Evolutionary conservation across 371 early-diverging fungal genomes (phyloP).

Genomic region (Dipsacomyces acuminosporus): DNA sequence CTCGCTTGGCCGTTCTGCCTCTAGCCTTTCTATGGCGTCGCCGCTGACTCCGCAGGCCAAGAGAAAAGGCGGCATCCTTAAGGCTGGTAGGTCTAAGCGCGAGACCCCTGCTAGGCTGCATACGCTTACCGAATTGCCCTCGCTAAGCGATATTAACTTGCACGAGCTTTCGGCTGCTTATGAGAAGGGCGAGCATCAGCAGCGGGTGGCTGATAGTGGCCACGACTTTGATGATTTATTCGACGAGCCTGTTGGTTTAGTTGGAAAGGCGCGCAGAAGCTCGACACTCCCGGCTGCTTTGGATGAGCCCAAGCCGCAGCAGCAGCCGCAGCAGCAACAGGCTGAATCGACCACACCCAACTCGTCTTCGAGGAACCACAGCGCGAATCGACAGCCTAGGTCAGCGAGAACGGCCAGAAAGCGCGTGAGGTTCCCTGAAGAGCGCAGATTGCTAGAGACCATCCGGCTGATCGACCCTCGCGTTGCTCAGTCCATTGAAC

Average conservation of each 20-base stretch:
- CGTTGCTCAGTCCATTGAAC: slow-evolving; percentile 23
- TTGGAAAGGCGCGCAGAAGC: neutral
- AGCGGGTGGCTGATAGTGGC: neutral
- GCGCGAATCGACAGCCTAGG: neutral
- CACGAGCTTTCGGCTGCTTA: too few species aligned
- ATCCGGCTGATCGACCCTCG: slow-evolving; percentile 37
- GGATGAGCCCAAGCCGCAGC: neutral
- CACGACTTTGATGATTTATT: too few species aligned
- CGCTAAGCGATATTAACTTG: too few species aligned
- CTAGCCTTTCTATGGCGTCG: neutral
- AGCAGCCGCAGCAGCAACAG: too few species aligned
- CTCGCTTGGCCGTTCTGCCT: neutral
- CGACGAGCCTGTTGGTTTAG: too few species aligned
- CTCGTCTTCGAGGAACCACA: neutral
- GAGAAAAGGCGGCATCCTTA: slow-evolving; percentile 33
- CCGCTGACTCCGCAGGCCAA: slow-evolving; percentile 35
- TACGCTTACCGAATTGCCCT: slow-evolving; percentile 1
- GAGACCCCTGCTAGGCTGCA: slow-evolving; percentile 15
- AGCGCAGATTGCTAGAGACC: slow-evolving; percentile 32
- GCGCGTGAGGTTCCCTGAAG: slow-evolving; percentile 38
- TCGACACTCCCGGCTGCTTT: neutral
- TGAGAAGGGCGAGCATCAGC: slow-evolving; percentile 1
- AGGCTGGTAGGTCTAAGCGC: slow-evolving; percentile 28
- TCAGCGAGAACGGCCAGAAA: slow-evolving; percentile 10
- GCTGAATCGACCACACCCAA: neutral